Conservation (phyloP, 2,329 filamentous ascomycete genomes). For the Pseudopyrenochaeta lycopersici region DNA sequence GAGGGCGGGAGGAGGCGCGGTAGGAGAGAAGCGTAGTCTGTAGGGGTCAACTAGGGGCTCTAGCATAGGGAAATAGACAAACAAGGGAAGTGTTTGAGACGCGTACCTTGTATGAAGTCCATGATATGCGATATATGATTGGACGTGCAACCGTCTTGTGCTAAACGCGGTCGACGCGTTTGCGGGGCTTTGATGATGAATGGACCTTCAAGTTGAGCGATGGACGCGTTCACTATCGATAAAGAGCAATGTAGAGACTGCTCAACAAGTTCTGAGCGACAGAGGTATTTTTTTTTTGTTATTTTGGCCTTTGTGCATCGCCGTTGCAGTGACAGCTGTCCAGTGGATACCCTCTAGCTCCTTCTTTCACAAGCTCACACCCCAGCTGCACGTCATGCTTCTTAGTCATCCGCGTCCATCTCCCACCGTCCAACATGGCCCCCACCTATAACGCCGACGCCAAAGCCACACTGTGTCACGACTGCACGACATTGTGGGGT, state of each 20-base stretch:
- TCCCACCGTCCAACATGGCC: not conserved
- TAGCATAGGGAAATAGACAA: not conserved
- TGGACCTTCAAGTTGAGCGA: not conserved
- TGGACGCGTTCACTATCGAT: not conserved
- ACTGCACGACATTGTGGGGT: conserved; percentile 26
- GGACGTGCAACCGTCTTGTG: conserved; percentile 13
- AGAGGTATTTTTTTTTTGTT: not conserved
- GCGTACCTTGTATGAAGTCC: conserved; percentile 41
- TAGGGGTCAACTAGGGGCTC: conserved; percentile 17
- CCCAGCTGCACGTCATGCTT: conserved; percentile 21
- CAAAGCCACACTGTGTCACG: conserved; percentile 17
- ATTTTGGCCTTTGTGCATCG: conserved; percentile 7
- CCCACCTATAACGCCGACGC: not conserved
- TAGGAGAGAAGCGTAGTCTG: conserved; percentile 45
- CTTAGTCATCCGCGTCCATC: conserved; percentile 10
- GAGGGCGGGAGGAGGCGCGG: conserved; percentile 43
- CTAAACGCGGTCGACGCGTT: conserved; percentile 24
- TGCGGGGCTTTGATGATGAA: not conserved
- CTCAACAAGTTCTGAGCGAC: not conserved
- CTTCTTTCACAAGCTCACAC: conserved; percentile 11
- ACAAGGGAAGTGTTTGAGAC: not conserved
- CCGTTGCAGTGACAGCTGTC: conserved; percentile 25
- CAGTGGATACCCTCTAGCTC: conserved; percentile 5
- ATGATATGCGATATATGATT: conserved; percentile 29
- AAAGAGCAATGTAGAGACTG: not conserved